phyloP scores from a whole-genome alignment of 139 green algal species.

The Gonium pectorale region DNA sequence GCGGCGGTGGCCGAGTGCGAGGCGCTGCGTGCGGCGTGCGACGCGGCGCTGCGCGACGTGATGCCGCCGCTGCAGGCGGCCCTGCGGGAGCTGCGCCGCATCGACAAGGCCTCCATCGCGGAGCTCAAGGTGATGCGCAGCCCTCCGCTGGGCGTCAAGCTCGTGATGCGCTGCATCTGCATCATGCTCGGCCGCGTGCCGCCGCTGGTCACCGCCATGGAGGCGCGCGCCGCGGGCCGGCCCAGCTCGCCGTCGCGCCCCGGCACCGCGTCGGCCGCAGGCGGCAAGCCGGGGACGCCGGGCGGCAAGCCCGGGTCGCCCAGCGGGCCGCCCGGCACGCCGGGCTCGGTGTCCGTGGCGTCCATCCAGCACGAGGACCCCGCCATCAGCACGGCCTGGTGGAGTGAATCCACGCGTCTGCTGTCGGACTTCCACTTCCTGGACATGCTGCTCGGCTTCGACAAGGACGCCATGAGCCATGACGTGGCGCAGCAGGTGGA shows the following conservation, averaged over 20 bases:
- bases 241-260: not conserved
- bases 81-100: slow-evolving; percentile 50
- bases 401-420: slow-evolving; percentile 63
- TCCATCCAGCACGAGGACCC: slow-evolving; percentile 52
- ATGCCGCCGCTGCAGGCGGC: slow-evolving; percentile 51
- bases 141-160: slow-evolving; percentile 55
- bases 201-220: slow-evolving; percentile 12
- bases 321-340: too few relatives aligned
- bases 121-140: slow-evolving; percentile 66
- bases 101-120: slow-evolving; percentile 68
- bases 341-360: too few relatives aligned
- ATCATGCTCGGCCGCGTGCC: slow-evolving; percentile 60
- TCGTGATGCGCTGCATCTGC: slow-evolving; percentile 64
- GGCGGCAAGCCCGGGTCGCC: too few relatives aligned
- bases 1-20: slow-evolving; percentile 42
- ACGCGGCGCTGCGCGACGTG: slow-evolving; percentile 35
- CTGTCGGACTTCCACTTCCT: slow-evolving; percentile 70
- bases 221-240: slow-evolving; percentile 1
- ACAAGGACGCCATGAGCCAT: slow-evolving; percentile 72
- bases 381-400: slow-evolving; percentile 61
- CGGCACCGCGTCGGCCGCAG: too few relatives aligned
- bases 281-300: too few relatives aligned
- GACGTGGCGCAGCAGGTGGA: slow-evolving; percentile 60
- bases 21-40: slow-evolving; percentile 28
- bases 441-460: slow-evolving; percentile 59